A percentile compares a stretch with the other conserved stretches of the same genome.
These are phyloP conservation scores for Fusarium camptoceras DNA, from an alignment of 2,329 filamentous ascomycete genomes.

Conservation along the genomic window DNA sequence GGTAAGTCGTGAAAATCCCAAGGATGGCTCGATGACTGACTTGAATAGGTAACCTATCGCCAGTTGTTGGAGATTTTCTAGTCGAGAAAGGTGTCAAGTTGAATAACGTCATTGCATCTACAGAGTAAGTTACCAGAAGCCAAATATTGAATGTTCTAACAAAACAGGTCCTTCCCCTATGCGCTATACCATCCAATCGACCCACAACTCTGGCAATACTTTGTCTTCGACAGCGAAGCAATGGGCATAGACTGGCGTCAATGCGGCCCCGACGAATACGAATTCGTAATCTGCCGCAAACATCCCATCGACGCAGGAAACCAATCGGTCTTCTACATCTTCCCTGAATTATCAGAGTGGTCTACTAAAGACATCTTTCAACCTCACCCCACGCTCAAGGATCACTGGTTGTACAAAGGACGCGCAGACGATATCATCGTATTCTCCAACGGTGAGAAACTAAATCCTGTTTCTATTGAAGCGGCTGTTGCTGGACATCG, in stretches of 20 bases:
- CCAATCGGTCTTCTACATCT: background rate
- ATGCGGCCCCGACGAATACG: background rate
- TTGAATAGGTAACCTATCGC: background rate
- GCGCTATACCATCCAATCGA: background rate
- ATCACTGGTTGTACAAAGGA: constrained; percentile 8
- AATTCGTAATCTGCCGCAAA: constrained; percentile 4
- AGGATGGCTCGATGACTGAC: fast-evolving
- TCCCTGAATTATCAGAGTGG: constrained; percentile 13
- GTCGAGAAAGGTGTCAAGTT: background rate
- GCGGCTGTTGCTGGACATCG: background rate
- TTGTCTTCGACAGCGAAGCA: background rate
- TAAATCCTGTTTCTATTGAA: constrained; percentile 9
- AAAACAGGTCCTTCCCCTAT: background rate
- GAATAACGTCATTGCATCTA: background rate
- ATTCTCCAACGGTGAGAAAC: background rate
- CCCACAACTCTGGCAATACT: constrained; percentile 4
- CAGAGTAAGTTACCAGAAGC: constrained; percentile 13
- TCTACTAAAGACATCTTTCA: constrained; percentile 3
- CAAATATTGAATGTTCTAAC: background rate
- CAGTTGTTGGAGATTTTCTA: background rate
- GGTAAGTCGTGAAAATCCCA: fast-evolving
- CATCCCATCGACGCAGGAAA: background rate
- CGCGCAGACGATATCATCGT: constrained; percentile 15
- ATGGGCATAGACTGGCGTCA: constrained; percentile 12
- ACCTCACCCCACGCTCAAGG: background rate